Evolutionary conservation across 345 rosid genomes (phyloP).

Genomic region (Acer yangbiense): DNA sequence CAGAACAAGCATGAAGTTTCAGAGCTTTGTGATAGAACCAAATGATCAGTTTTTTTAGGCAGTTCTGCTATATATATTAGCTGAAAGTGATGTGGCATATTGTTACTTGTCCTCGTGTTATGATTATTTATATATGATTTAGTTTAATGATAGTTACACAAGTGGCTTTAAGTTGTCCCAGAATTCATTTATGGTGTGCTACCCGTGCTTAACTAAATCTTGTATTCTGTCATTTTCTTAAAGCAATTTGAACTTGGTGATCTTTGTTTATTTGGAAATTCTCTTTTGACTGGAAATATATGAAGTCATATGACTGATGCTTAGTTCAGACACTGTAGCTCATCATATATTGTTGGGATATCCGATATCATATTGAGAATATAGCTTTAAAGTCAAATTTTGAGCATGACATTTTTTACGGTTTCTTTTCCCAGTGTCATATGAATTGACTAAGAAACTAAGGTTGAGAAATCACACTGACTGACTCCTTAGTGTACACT

Average conservation of each 20-base stretch:
- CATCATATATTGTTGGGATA: constrained; percentile 1
- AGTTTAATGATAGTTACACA: neutral
- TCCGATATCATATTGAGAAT: constrained; percentile 4
- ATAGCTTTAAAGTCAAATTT: neutral
- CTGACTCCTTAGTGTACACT: neutral
- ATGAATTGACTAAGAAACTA: neutral
- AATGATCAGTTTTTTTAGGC: neutral
- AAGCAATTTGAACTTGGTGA: neutral
- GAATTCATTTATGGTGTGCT: neutral
- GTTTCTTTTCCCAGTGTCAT: neutral
- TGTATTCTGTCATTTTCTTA: neutral
- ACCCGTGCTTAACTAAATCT: neutral
- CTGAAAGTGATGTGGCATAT: neutral
- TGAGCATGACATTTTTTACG: neutral
- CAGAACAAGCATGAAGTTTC: constrained; percentile 6
- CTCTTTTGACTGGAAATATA: neutral
- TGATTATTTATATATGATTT: neutral
- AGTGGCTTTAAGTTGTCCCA: neutral
- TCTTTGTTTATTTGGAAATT: constrained; percentile 12
- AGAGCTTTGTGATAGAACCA: constrained; percentile 7
- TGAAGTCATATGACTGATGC: neutral
- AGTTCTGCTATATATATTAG: neutral
- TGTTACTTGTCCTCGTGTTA: neutral
- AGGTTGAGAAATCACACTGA: neutral
- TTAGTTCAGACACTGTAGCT: neutral